phyloP scores from a whole-genome alignment of 2,329 filamentous ascomycete genomes.

The Ophiostoma tasmaniense region DNA sequence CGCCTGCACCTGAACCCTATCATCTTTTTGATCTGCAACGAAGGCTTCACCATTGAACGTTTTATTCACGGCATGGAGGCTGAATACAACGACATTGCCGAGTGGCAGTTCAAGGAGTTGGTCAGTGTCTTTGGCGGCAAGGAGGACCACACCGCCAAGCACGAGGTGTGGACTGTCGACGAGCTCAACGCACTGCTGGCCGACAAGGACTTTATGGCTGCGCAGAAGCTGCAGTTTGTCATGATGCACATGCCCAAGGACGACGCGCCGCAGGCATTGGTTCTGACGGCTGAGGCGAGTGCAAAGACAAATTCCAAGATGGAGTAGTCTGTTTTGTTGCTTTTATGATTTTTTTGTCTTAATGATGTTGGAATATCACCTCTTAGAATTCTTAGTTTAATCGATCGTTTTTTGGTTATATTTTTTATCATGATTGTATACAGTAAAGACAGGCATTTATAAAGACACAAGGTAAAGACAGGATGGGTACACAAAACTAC shows the following conservation, averaged over 20 bases:
- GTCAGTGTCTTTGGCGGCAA: conserved; percentile 21
- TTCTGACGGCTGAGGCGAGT: conserved; percentile 61
- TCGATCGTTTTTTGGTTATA: neutral
- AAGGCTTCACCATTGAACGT: conserved; percentile 83
- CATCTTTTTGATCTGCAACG: conserved; percentile 79
- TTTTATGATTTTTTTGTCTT: neutral
- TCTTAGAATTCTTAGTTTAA: no score
- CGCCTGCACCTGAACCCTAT: conserved; percentile 65
- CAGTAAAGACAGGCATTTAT: neutral
- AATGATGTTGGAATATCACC: no score
- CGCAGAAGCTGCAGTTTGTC: conserved; percentile 56
- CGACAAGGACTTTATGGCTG: conserved; percentile 33
- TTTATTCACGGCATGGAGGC: conserved; percentile 78
- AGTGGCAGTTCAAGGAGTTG: conserved; percentile 54
- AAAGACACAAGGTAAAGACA: neutral
- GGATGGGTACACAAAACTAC: neutral
- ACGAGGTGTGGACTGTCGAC: conserved; percentile 19
- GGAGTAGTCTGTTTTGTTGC: conserved; percentile 22
- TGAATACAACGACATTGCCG: conserved; percentile 69
- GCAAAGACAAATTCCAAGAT: conserved; percentile 55
- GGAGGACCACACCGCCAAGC: conserved; percentile 19
- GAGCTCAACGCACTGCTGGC: conserved; percentile 20
- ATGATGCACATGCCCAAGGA: conserved; percentile 74
- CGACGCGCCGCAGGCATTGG: conserved; percentile 64
- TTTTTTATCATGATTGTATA: neutral